Percentiles rank a stretch among this genome's conserved stretches.
Evolutionary conservation across 768 basidiomycete species (phyloP).

Genomic region (Boletus subcaerulescens): DNA sequence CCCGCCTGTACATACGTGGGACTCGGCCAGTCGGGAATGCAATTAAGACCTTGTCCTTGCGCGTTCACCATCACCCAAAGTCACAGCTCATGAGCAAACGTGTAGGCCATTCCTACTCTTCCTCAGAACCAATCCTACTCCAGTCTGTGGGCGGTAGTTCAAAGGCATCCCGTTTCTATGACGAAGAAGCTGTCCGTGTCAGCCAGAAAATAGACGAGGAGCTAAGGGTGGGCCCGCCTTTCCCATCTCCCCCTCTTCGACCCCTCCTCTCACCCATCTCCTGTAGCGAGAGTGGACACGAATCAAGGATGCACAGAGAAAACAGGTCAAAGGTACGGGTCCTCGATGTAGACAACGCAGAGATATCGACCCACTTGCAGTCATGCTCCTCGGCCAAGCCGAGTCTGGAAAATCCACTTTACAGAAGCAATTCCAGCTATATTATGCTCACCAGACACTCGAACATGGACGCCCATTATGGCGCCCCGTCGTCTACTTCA

Average conservation of each 20-base stretch:
- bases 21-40: slow-evolving; percentile 29
- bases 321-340: slow-evolving; percentile 52
- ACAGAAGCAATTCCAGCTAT: slow-evolving; percentile 81
- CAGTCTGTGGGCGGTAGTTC: slow-evolving; percentile 31
- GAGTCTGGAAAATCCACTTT: slow-evolving; percentile 83
- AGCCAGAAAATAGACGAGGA: slow-evolving; percentile 58
- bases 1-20: slow-evolving; percentile 37
- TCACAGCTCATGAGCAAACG: slow-evolving; percentile 26
- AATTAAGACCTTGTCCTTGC: slow-evolving; percentile 27
- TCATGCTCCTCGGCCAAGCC: slow-evolving; percentile 77
- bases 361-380: slow-evolving; percentile 30
- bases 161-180: slow-evolving; percentile 35
- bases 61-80: slow-evolving; percentile 16
- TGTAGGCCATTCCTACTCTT: slow-evolving; percentile 27
- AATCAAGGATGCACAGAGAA: slow-evolving; percentile 43
- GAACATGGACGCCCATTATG: slow-evolving; percentile 72
- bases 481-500: slow-evolving; percentile 80
- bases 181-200: slow-evolving; percentile 43
- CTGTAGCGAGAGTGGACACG: slow-evolving; percentile 47
- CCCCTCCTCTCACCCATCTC: slow-evolving; percentile 5
- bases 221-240: slow-evolving; percentile 41
- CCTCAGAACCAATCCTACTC: slow-evolving; percentile 31
- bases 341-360: neutral
- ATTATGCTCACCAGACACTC: slow-evolving; percentile 68
- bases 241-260: neutral